Evolutionary conservation across 768 basidiomycete genomes (phyloP).

Genomic region (Suillus bovinus): DNA sequence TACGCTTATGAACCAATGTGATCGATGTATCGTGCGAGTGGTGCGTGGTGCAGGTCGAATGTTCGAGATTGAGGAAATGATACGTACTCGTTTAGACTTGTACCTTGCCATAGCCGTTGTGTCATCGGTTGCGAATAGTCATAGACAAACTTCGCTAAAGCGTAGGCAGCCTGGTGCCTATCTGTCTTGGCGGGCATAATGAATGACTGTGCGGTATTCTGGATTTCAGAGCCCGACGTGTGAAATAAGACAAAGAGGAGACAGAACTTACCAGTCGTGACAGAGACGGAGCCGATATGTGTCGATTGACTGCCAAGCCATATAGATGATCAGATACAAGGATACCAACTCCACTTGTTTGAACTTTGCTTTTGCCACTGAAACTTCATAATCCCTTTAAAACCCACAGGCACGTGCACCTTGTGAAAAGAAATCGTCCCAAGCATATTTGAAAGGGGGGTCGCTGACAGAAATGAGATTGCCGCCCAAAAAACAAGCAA

Average conservation of each 20-base stretch:
- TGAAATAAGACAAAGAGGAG: neutral
- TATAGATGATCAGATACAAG: neutral
- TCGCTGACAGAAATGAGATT: neutral
- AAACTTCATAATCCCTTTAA: neutral
- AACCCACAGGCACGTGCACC: neutral
- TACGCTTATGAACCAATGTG: neutral
- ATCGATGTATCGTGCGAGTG: neutral
- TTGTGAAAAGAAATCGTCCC: neutral
- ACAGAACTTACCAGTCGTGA: neutral
- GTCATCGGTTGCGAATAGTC: neutral
- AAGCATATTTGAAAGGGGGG: neutral
- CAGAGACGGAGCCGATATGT: neutral
- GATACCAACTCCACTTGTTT: neutral
- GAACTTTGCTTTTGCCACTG: neutral
- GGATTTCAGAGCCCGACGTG: neutral
- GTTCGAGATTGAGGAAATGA: neutral
- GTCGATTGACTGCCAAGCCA: neutral
- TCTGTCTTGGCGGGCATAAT: neutral
- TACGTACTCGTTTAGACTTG: neutral
- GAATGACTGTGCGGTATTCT: neutral
- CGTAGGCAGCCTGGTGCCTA: neutral
- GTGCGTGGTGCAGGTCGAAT: neutral
- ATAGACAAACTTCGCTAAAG: neutral
- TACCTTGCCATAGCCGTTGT: neutral
- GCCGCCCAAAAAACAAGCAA: neutral